Base-by-base conservation (phyloP, 192 early-diverging fungal genomes). In the Dispira parvispora region DNA sequence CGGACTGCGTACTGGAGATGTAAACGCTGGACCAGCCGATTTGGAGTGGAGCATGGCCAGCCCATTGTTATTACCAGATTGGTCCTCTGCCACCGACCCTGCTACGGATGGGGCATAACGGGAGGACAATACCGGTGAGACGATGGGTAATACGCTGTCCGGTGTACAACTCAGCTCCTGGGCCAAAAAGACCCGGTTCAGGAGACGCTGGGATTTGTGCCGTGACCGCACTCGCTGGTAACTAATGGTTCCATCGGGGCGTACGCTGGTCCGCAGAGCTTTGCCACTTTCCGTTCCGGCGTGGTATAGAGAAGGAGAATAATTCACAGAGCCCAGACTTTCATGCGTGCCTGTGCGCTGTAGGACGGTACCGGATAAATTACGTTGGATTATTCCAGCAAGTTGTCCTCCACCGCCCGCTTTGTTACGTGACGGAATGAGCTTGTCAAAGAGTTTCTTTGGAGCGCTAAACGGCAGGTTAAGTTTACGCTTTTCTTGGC, bases 111-210 rank as follows among this genome's bases (percentile, higher is more conserved):
- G 11, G 27, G 52, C 44, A 32, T 23, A 50, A 16, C 23, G 68
- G 20, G 43, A 23, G 18, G 56, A 23, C 6, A 38, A 6, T 21
- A 27, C 26, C 56, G 28, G 64, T 20, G 61, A 43, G 10, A 52
- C 21, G 1, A 28, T 44, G 10, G 68, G 46, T 5, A 63, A 58
- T 43, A 73, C 69, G 50, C 67, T 65, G 64, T 74, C 71, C 2
- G 71, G 62, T 1, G 53, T 54, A 0, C 70, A 68, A 11, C 65
- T 57, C 11, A 77, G 63, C 49, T 77, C 72, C 55, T 77, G 75
- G 11, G 75, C 75, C 47, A 77, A 56, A 28, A 77, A 77, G 66
- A 72, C 53, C 3, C 75, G 72, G 69, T 73, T 71, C 8, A 77
- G 69, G 38, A 60, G 42, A 13, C 57, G 57, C 32, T 28, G 32